Conservation (phyloP, 116 monocot species). For the Phalaenopsis hybrid region DNA sequence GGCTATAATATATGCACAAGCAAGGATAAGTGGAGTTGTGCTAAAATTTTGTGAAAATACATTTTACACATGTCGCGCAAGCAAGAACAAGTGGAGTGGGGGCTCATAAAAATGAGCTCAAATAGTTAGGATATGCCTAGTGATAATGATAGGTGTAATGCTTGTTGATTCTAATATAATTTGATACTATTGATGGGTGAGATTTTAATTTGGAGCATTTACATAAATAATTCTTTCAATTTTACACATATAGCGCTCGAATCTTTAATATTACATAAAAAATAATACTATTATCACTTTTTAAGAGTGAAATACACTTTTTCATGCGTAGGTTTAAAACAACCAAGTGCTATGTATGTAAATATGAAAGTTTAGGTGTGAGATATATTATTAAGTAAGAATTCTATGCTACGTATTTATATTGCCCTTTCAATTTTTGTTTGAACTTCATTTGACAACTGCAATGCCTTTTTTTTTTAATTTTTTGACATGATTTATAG, state of each 20-base stretch:
- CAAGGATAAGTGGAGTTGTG: neutral
- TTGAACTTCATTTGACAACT: neutral
- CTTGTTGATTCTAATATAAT: neutral
- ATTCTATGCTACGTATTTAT: too few species aligned
- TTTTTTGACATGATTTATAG: slow-evolving; percentile 15
- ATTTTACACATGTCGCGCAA: neutral
- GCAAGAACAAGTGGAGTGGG: neutral
- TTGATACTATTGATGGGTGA: neutral
- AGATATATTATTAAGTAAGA: too few species aligned
- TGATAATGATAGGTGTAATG: neutral
- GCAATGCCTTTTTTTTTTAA: neutral
- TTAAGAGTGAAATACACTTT: too few species aligned
- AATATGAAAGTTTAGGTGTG: too few species aligned
- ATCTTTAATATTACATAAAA: too few species aligned
- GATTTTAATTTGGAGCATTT: neutral
- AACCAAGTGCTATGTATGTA: too few species aligned
- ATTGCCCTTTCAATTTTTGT: neutral
- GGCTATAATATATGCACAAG: too few species aligned
- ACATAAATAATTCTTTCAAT: too few species aligned
- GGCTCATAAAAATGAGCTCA: neutral
- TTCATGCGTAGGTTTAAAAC: too few species aligned
- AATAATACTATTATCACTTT: too few species aligned
- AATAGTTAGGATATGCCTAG: neutral
- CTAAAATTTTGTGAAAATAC: neutral
- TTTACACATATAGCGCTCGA: too few species aligned